Evolutionary conservation across 1,284 basidiomycete species (phyloP).

Genomic region (Cryptococcus sp.): DNA sequence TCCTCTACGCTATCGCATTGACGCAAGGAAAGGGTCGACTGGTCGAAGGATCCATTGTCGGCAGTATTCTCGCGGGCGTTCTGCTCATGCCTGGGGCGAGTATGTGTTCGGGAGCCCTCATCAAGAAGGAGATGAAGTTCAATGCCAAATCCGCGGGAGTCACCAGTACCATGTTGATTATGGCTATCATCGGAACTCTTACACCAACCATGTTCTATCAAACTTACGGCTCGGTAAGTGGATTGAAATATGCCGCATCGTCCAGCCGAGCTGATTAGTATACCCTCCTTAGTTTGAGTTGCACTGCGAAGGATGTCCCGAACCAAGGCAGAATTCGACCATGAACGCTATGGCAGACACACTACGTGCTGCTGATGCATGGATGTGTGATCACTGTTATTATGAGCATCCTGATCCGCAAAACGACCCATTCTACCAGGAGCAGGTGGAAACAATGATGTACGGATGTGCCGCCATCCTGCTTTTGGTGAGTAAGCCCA

Average conservation of each 20-base stretch:
- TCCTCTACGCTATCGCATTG: conserved; percentile 88
- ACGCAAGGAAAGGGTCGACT: conserved; percentile 86
- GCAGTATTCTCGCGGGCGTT: conserved; percentile 90
- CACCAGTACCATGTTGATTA: conserved; percentile 99
- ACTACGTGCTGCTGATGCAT: conserved; percentile 58
- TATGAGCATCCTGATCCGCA: conserved; percentile 94
- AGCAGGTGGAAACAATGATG: conserved; percentile 89
- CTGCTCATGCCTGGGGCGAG: conserved; percentile 94
- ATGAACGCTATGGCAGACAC: conserved; percentile 3
- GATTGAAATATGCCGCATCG: not conserved
- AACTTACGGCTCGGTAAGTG: conserved; percentile 90
- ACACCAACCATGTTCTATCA: conserved; percentile 98
- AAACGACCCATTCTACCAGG: conserved; percentile 93
- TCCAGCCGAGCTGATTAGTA: not conserved
- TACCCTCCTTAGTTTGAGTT: conserved; percentile 73
- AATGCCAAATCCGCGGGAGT: conserved; percentile 98
- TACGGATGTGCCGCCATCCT: conserved; percentile 90
- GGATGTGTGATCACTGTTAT: conserved; percentile 89
- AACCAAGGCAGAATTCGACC: conserved; percentile 16
- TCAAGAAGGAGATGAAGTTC: conserved; percentile 94
- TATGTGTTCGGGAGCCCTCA: conserved; percentile 93
- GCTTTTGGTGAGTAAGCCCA: conserved; percentile 70
- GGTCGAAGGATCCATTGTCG: conserved; percentile 96
- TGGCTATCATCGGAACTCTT: conserved; percentile 97
- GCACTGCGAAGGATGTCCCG: conserved; percentile 86